Evolutionary conservation across 2,329 filamentous ascomycete species (phyloP).

Genomic region (Dothidotthia symphoricarpi): DNA sequence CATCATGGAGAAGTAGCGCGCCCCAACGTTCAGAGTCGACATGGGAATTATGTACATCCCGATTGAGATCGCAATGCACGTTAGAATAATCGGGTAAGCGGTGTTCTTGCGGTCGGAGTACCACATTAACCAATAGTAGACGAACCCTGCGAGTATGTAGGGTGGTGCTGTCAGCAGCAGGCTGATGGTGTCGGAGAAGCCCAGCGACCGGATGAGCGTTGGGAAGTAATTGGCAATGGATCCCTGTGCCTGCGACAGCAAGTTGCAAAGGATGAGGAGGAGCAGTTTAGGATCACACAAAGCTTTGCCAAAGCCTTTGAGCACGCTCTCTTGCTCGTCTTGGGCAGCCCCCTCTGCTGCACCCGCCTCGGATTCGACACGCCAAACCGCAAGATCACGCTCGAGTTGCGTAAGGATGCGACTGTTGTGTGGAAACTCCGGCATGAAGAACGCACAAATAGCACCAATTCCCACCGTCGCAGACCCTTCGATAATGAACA

Average conservation of each 20-base stretch:
- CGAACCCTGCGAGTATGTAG: constrained; percentile 53
- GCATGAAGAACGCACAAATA: constrained; percentile 20
- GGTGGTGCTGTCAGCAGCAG: constrained; percentile 58
- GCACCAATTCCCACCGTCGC: constrained; percentile 21
- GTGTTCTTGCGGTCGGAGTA: constrained; percentile 48
- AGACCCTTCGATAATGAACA: constrained; percentile 17
- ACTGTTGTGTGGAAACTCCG: constrained; percentile 20
- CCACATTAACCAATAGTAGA: constrained; percentile 45
- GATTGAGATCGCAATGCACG: constrained; percentile 41
- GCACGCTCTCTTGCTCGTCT: constrained; percentile 42
- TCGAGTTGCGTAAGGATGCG: constrained; percentile 11
- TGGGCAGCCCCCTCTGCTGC: constrained; percentile 14
- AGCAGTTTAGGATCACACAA: constrained; percentile 60
- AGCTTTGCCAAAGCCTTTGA: constrained; percentile 56
- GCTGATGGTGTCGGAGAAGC: constrained; percentile 54
- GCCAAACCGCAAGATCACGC: constrained; percentile 20
- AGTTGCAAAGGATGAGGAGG: constrained; percentile 59
- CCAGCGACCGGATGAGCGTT: constrained; percentile 54
- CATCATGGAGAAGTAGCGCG: constrained; percentile 37
- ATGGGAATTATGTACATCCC: constrained; percentile 41
- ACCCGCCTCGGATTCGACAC: constrained; percentile 19
- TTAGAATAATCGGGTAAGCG: constrained; percentile 41
- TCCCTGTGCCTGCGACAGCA: constrained; percentile 57
- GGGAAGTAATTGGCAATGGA: constrained; percentile 53
- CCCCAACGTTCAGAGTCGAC: constrained; percentile 29